phyloP scores from a whole-genome alignment of 768 basidiomycete genomes.

The Mycena crocata region DNA sequence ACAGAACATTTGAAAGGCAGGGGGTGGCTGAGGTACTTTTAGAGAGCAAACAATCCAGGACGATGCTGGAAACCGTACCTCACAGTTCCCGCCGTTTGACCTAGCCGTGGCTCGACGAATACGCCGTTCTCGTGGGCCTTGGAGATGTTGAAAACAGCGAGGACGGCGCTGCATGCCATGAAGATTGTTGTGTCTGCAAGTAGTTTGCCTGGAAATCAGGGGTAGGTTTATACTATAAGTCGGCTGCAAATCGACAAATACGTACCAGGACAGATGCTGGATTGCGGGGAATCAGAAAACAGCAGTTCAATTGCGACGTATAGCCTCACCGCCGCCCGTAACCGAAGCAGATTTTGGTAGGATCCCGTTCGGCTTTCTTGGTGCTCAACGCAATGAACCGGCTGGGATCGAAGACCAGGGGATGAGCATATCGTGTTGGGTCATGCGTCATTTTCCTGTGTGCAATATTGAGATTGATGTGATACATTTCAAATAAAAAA shows the following conservation, averaged over 20 bases:
- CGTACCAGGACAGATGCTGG: too few relatives aligned
- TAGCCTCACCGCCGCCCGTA: conserved; percentile 21
- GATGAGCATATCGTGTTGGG: conserved; percentile 9
- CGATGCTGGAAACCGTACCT: neutral
- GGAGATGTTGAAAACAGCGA: conserved; percentile 21
- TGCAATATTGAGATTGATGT: neutral
- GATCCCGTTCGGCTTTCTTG: conserved; percentile 18
- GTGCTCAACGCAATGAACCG: neutral
- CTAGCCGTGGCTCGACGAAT: neutral
- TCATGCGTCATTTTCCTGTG: conserved; percentile 25
- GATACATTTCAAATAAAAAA: too few relatives aligned
- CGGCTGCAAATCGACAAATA: too few relatives aligned
- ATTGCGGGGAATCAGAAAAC: too few relatives aligned
- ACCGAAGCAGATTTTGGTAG: conserved; percentile 13
- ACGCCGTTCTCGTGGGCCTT: neutral
- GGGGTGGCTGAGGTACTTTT: neutral
- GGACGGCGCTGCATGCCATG: conserved; percentile 11
- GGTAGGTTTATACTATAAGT: neutral
- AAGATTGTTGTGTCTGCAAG: conserved; percentile 8
- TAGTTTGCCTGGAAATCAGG: neutral
- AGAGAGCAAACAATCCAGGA: neutral
- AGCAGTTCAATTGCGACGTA: neutral
- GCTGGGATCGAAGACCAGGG: conserved; percentile 23
- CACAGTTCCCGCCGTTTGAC: conserved; percentile 8
- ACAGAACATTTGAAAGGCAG: conserved; percentile 1